phyloP scores from a whole-genome alignment of 1,139 yeast species.

The Yamadazyma kanchanaburiensis region DNA sequence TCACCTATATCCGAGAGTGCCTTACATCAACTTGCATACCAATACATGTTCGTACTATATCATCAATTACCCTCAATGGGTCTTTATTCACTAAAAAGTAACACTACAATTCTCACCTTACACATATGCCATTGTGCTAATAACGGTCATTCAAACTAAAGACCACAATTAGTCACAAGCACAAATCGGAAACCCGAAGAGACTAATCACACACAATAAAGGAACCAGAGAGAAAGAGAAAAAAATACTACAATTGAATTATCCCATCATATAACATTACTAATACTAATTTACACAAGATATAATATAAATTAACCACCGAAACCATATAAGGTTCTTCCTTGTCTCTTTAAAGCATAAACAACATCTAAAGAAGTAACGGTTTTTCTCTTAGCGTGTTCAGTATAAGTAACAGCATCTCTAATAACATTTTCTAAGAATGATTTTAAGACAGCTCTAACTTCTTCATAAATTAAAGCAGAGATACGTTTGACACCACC shows the following conservation, averaged over 20 bases:
- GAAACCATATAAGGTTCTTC: slow-evolving; percentile 99
- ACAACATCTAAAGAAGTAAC: slow-evolving; percentile 98
- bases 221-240: no score
- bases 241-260: slow-evolving; percentile 1
- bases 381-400: slow-evolving; percentile 99
- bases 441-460: slow-evolving; percentile 92
- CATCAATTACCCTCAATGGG: no score
- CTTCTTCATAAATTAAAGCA: slow-evolving; percentile 98
- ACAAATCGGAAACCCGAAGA: no score
- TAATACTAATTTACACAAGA: slow-evolving; percentile 10
- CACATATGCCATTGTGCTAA: no score
- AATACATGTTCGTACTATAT: no score
- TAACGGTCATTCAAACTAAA: no score
- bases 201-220: no score
- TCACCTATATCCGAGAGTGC: no score
- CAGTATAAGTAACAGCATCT: slow-evolving; percentile 99
- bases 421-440: slow-evolving; percentile 97
- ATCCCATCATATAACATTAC: slow-evolving; percentile 8
- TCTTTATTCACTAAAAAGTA: no score
- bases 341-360: slow-evolving; percentile 99
- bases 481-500: slow-evolving; percentile 99
- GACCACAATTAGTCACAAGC: no score
- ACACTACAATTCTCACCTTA: no score
- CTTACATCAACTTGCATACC: no score
- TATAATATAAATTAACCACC: slow-evolving; percentile 69